Evolutionary conservation across 2,329 filamentous ascomycete genomes (phyloP), one percentile per base, ranked within the genome.

Genomic region (Monilinia fructicola): DNA sequence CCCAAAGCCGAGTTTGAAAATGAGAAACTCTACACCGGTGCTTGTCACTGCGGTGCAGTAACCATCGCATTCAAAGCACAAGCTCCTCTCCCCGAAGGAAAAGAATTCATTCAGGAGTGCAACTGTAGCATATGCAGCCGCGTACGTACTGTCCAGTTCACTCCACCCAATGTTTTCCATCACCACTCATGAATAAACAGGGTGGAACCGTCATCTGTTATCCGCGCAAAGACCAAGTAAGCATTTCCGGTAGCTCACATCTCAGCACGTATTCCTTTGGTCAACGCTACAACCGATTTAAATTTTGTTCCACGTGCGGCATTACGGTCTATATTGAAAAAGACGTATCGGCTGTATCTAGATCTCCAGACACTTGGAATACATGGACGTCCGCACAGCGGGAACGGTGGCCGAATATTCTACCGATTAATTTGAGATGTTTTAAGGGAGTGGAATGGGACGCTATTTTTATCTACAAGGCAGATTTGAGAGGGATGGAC

Each of bases 41-140:
- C 67, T 6, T 74, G 72, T 42, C 73, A 74, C 55, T 74, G 72
- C n/a, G 72, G 70, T 10, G 67, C 64, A n/a, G 67, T 70, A 12
- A 70, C 64, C 7, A 54, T 72, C 50, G 71, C 72, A 18, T 63
- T 74, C 35, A 72, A 69, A 35, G 68, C 64, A 11, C 48, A 65
- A 1, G 54, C 71, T 10, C 23, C 60, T 21, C 35, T 54, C 9
- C 28, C 63, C 12, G 44, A 67, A 2, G 62, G 64, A 21, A n/a
- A 62, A 12, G 66, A 28, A 42, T 11, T 23, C 14, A 48, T 71
- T n/a, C 42, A 68, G 40, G 66, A 71, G 42, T 73, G 73, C 40
- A 68, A 72, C 12, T 74, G 73, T 44, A 71, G 69, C 35, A 69
- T 68, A 7, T 71, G 72, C 59, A 31, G 65, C 58, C 64, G 69